These are phyloP conservation scores for Pythium insidiosum DNA, from an alignment of 352 stramenopile species.

Conservation along the genomic window DNA sequence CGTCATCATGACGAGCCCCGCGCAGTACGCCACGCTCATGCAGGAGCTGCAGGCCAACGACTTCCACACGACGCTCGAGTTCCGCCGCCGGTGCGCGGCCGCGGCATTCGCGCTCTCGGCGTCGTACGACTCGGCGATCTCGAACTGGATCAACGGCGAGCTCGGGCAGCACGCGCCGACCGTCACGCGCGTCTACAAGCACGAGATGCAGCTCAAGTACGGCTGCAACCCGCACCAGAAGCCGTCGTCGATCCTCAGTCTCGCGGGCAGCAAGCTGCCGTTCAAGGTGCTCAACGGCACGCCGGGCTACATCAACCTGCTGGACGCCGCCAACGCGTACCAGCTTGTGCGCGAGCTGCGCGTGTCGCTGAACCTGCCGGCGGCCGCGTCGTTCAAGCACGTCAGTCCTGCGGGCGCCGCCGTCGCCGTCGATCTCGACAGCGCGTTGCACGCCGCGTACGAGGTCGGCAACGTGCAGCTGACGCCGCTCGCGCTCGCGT, in stretches of 20 bases:
- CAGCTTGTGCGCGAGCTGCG: slow-evolving; percentile 97
- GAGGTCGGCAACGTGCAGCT: slow-evolving; percentile 90
- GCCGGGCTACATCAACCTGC: slow-evolving; percentile 99
- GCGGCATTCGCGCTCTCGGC: slow-evolving; percentile 75
- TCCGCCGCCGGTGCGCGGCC: slow-evolving; percentile 72
- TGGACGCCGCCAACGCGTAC: slow-evolving; percentile 99
- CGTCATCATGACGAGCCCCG: slow-evolving; percentile 94
- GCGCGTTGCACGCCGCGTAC: slow-evolving; percentile 91
- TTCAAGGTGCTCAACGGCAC: slow-evolving; percentile 89
- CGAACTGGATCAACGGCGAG: slow-evolving; percentile 93
- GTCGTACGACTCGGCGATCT: slow-evolving; percentile 97
- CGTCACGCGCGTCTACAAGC: slow-evolving; percentile 94
- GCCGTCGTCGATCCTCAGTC: slow-evolving; percentile 81
- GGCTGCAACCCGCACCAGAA: slow-evolving; percentile 99
- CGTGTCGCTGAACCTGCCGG: slow-evolving; percentile 89
- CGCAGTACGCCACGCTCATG: slow-evolving; percentile 94
- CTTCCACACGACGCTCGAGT: slow-evolving; percentile 90
- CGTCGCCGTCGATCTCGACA: slow-evolving; percentile 95
- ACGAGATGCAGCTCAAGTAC: slow-evolving; percentile 91
- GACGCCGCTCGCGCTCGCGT: slow-evolving; percentile 94
- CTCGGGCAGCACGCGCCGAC: slow-evolving; percentile 60
- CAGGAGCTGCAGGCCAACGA: slow-evolving; percentile 88
- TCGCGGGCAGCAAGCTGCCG: slow-evolving; percentile 60
- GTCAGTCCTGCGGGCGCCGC: slow-evolving; percentile 94
- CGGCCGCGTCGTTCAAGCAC: slow-evolving; percentile 99